A percentile compares a stretch with the other conserved stretches of the same genome.
Conservation (phyloP, 2,329 filamentous ascomycete species). For the Akanthomyces dipterigenus region DNA sequence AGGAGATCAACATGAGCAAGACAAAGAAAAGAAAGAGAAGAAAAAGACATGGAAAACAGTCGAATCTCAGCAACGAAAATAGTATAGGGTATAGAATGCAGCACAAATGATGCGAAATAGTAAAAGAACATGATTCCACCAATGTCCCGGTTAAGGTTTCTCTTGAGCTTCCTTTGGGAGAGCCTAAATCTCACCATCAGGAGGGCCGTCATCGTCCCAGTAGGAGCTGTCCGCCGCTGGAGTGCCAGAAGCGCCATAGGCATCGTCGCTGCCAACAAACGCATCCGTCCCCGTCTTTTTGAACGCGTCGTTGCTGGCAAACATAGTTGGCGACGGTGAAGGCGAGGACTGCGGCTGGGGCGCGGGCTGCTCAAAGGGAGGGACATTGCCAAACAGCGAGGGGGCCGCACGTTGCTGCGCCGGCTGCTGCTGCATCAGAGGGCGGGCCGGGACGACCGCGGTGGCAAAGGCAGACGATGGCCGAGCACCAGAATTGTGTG, state of each 20-base stretch:
- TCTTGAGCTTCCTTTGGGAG: not conserved
- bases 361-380: not conserved
- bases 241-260: not conserved
- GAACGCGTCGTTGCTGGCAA: slow-evolving; percentile 5
- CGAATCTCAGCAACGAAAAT: not conserved
- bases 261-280: slow-evolving; percentile 11
- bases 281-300: slow-evolving; percentile 11
- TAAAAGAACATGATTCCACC: not conserved
- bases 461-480: slow-evolving; percentile 18
- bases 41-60: not conserved
- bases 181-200: slow-evolving; percentile 31
- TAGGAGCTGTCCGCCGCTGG: not conserved
- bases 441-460: not conserved
- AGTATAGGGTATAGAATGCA: not conserved
- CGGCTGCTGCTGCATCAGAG: not conserved
- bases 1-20: not conserved
- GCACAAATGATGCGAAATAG: not conserved
- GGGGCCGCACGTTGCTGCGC: not conserved
- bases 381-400: slow-evolving; percentile 2
- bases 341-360: too few relatives aligned
- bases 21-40: not conserved
- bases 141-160: not conserved
- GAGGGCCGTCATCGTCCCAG: slow-evolving; percentile 18
- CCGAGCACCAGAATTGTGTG: not conserved
- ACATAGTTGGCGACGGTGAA: not conserved